phyloP scores from a whole-genome alignment of 2,329 filamentous ascomycete species.

The Fusarium multiceps region DNA sequence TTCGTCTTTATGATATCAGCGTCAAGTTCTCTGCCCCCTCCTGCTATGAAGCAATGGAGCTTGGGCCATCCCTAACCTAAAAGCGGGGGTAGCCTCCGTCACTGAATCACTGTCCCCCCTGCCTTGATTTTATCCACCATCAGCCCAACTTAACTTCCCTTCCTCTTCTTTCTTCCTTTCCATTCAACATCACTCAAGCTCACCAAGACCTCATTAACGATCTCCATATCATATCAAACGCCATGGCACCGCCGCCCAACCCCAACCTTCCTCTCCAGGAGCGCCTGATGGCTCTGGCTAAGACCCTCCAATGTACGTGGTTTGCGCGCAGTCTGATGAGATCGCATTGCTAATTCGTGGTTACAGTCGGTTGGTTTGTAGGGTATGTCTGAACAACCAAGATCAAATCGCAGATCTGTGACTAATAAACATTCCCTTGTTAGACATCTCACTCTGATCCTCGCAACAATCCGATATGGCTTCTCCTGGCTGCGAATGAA shows the following conservation, averaged over 20 bases:
- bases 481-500: constrained; percentile 92
- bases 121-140: constrained; percentile 32
- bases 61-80: constrained; percentile 26
- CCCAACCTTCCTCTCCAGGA: constrained; percentile 76
- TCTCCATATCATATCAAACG: constrained; percentile 13
- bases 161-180: constrained; percentile 21
- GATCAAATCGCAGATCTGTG: not conserved
- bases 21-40: not conserved
- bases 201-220: constrained; percentile 1
- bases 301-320: constrained; percentile 90
- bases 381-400: constrained; percentile 69
- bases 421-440: constrained; percentile 28
- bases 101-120: constrained; percentile 35
- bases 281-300: constrained; percentile 80
- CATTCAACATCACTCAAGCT: constrained; percentile 26
- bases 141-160: constrained; percentile 28
- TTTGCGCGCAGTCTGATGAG: constrained; percentile 15
- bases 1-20: constrained; percentile 6
- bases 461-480: constrained; percentile 83
- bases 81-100: constrained; percentile 38
- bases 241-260: constrained; percentile 79
- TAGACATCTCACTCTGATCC: constrained; percentile 87
- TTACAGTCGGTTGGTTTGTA: constrained; percentile 79
- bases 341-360: constrained; percentile 39
- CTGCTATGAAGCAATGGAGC: constrained; percentile 12